Percentiles rank a stretch among this genome's conserved stretches.
Evolutionary conservation across 164 flowering plant species (phyloP).

Genomic region (Chloranthus sessilifolius): DNA sequence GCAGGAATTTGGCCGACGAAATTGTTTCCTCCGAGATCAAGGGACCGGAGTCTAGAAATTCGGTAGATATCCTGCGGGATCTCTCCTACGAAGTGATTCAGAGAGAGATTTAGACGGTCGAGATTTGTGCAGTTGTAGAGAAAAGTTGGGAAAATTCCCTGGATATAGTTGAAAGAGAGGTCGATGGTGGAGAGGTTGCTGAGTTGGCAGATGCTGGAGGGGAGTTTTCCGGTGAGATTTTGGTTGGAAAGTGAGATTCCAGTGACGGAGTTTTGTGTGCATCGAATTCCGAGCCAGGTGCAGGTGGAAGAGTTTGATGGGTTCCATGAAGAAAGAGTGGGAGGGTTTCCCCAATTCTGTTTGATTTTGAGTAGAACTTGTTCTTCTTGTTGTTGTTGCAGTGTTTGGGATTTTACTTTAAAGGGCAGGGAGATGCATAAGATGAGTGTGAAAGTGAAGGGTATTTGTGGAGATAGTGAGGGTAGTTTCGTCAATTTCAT

Average conservation of each 20-base stretch:
- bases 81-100: slow-evolving; percentile 50
- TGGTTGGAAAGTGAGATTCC: slow-evolving; percentile 17
- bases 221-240: slow-evolving; percentile 28
- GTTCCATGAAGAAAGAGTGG: slow-evolving; percentile 29
- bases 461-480: too few relatives aligned
- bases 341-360: slow-evolving; percentile 21
- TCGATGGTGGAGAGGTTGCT: slow-evolving; percentile 34
- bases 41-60: slow-evolving; percentile 25
- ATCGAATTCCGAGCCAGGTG: slow-evolving; percentile 36
- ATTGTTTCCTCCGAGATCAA: slow-evolving; percentile 51
- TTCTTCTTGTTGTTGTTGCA: background rate
- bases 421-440: too few relatives aligned
- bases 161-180: slow-evolving; percentile 38
- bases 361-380: slow-evolving; percentile 29
- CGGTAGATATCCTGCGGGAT: slow-evolving; percentile 55
- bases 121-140: slow-evolving; percentile 57
- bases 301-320: slow-evolving; percentile 31
- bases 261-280: slow-evolving; percentile 31
- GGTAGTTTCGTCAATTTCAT: too few relatives aligned
- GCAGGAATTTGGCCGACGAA: slow-evolving; percentile 70
- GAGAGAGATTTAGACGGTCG: slow-evolving; percentile 42
- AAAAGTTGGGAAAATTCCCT: slow-evolving; percentile 54
- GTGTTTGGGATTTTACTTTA: background rate
- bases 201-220: slow-evolving; percentile 47
- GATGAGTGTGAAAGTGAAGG: too few relatives aligned